A percentile compares a stretch with the other conserved stretches of the same genome.
Conservation (phyloP, 2,329 filamentous ascomycete species). For the Fusarium liriodendri region DNA sequence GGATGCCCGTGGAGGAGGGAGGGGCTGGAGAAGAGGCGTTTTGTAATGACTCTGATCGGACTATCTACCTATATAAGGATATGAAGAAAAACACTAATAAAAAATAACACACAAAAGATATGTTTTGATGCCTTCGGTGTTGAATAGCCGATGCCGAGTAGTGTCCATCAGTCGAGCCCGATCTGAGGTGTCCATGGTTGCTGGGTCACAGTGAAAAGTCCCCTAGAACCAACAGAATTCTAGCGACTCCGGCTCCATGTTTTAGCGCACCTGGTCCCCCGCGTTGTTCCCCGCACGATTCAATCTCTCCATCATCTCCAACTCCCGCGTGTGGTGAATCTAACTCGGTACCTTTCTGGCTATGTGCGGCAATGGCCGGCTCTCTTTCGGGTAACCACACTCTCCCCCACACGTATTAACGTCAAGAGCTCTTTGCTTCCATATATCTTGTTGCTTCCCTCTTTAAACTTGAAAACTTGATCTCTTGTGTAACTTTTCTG, state of each 20-base stretch:
- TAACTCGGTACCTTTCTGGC: constrained; percentile 38
- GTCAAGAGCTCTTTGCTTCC: background rate
- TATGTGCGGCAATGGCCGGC: constrained; percentile 53
- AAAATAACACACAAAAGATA: constrained; percentile 10
- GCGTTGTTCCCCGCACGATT: constrained; percentile 34
- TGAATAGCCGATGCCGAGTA: background rate
- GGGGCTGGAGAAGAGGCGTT: constrained; percentile 22
- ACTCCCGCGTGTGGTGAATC: background rate
- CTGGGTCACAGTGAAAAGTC: background rate
- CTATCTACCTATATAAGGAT: constrained; percentile 18
- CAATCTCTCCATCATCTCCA: constrained; percentile 12
- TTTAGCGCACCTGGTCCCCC: constrained; percentile 23
- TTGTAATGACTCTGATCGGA: constrained; percentile 30
- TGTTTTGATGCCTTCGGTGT: background rate
- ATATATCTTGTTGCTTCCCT: constrained; percentile 2
- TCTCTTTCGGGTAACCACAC: constrained; percentile 44
- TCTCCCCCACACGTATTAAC: constrained; percentile 23
- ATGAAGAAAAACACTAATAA: constrained; percentile 11
- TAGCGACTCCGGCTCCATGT: constrained; percentile 14
- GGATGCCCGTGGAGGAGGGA: background rate
- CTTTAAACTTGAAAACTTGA: background rate
- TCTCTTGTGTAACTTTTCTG: background rate
- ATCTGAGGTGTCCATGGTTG: background rate
- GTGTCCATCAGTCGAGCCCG: background rate
- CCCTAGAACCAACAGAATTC: background rate